Conservation (phyloP, 441 rosid species). For the Erodium chrysanthum region DNA sequence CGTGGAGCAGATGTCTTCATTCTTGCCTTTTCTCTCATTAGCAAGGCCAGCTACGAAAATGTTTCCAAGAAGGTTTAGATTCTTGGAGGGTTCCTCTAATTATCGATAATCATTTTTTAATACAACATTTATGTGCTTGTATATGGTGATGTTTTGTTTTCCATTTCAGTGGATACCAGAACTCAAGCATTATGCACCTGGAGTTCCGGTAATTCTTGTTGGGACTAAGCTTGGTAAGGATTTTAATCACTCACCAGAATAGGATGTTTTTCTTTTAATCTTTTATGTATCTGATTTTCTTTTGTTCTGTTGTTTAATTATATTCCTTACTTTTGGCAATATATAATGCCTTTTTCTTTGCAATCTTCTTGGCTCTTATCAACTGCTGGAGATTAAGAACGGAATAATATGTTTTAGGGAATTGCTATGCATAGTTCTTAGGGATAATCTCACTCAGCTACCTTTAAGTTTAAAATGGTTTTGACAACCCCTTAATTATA, state of each 20-base stretch:
- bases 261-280: no score
- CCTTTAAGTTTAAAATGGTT: no score
- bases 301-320: neutral
- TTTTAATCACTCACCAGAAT: neutral
- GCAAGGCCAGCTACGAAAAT: conserved; percentile 85
- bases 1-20: conserved; percentile 78
- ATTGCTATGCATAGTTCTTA: neutral
- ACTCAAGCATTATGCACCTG: conserved; percentile 1
- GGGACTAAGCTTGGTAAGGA: neutral
- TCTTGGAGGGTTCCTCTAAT: neutral
- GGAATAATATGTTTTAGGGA: neutral
- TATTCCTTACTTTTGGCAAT: neutral
- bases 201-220: neutral
- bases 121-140: neutral
- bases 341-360: neutral
- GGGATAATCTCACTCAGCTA: no score
- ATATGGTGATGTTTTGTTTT: neutral
- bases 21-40: conserved; percentile 71
- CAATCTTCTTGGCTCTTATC: neutral
- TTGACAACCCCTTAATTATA: no score
- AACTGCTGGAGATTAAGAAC: neutral
- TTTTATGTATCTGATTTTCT: neutral
- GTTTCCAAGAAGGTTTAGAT: conserved; percentile 61
- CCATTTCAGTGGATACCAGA: conserved; percentile 1
- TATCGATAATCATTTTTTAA: neutral